Conservation (phyloP, 148 eudicot species). For the Chenopodium formosanum region DNA sequence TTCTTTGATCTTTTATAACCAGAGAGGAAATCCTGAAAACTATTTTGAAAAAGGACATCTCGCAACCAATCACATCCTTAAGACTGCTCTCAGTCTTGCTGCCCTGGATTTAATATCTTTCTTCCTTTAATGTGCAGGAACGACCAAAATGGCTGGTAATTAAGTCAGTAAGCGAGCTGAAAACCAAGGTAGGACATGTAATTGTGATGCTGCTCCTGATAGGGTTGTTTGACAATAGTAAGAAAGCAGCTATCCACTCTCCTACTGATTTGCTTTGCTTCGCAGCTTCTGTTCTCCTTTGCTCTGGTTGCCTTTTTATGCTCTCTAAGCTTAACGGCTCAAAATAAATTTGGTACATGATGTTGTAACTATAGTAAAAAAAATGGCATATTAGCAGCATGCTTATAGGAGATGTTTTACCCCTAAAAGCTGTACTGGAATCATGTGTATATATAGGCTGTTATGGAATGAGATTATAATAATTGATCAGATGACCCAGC, state of each 20-base stretch:
- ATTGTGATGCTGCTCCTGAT: conserved; percentile 92
- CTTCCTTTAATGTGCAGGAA: conserved; percentile 48
- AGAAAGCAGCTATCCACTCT: conserved; percentile 61
- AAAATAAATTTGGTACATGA: background rate
- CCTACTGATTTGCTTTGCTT: conserved; percentile 86
- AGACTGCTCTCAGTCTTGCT: background rate
- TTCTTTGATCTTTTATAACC: too few species aligned
- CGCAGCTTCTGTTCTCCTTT: conserved; percentile 82
- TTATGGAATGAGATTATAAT: background rate
- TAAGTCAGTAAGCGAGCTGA: conserved; percentile 76
- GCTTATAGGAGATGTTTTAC: background rate
- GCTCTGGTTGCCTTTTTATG: conserved; percentile 73
- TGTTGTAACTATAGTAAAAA: background rate
- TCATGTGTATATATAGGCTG: background rate
- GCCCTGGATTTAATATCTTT: background rate
- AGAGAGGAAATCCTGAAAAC: background rate
- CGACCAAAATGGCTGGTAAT: conserved; percentile 90
- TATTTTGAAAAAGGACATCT: background rate
- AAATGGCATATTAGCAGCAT: conserved; percentile 10
- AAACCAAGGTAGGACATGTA: conserved; percentile 93
- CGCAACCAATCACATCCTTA: background rate
- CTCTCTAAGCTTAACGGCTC: conserved; percentile 74
- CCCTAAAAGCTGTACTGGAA: background rate
- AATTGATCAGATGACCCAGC: background rate
- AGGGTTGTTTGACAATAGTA: conserved; percentile 85